These are phyloP conservation scores for Nemania sp. DNA, from an alignment of 2,329 filamentous ascomycete genomes.

Conservation along the genomic window DNA sequence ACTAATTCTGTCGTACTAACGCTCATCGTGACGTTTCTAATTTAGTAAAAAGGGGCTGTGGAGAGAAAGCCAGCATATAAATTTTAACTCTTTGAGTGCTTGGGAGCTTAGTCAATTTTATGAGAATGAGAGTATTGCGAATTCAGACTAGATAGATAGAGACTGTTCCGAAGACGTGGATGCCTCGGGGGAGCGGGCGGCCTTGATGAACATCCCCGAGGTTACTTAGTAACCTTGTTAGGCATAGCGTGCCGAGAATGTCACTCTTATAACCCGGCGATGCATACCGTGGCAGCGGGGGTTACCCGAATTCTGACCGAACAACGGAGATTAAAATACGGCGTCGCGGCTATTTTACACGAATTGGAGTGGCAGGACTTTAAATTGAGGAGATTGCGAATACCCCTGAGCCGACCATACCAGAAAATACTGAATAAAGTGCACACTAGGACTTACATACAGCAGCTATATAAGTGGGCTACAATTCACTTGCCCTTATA, in stretches of 20 bases:
- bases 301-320: no score
- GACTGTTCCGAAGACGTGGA: neutral
- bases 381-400: no score
- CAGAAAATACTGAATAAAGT: no score
- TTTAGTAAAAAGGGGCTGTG: neutral
- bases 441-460: no score
- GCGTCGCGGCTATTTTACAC: no score
- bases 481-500: no score
- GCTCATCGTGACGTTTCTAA: neutral
- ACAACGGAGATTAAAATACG: no score
- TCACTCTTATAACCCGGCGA: neutral
- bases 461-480: no score
- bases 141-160: neutral
- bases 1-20: constrained; percentile 7
- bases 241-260: neutral
- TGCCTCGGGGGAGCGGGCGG: neutral
- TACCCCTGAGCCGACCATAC: no score
- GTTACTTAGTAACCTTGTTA: no score
- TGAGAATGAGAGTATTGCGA: neutral
- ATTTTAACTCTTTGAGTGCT: neutral
- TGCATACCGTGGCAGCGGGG: no score
- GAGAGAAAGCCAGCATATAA: neutral
- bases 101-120: neutral
- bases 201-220: neutral
- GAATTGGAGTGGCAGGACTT: no score